Conservation (phyloP, 148 eudicot genomes). For the Rhododendron griersonianum region DNA sequence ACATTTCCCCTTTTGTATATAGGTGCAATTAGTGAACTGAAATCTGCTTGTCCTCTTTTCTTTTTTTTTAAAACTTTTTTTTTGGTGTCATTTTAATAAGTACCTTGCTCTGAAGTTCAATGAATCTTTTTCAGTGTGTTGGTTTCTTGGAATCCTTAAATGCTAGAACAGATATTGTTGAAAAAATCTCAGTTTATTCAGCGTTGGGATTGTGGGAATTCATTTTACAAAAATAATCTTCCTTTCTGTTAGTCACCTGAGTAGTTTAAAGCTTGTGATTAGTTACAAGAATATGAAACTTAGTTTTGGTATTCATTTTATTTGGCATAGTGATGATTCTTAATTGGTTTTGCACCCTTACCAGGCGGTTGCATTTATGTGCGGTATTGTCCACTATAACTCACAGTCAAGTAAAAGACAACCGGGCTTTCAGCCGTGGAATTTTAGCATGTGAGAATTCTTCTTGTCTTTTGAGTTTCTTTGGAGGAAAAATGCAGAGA, state of each 20-base stretch:
- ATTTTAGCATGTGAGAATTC: conserved; percentile 56
- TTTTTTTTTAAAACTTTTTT: background rate
- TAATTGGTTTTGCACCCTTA: conserved; percentile 1
- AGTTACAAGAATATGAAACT: background rate
- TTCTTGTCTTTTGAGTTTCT: background rate
- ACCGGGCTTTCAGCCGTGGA: conserved; percentile 89
- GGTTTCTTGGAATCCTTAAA: background rate
- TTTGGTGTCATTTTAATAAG: background rate
- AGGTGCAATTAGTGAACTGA: background rate
- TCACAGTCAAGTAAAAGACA: conserved; percentile 44
- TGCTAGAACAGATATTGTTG: background rate
- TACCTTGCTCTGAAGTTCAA: background rate
- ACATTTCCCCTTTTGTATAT: background rate
- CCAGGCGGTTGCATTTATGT: conserved; percentile 83
- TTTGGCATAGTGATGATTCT: background rate
- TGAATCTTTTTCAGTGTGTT: background rate
- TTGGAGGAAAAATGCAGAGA: background rate
- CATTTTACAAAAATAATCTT: background rate
- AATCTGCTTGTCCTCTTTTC: background rate
- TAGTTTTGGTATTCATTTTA: background rate
- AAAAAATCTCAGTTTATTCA: background rate
- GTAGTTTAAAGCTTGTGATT: background rate
- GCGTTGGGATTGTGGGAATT: background rate
- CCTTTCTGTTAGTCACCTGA: background rate
- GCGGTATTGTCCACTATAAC: conserved; percentile 70